Evolutionary conservation across 345 rosid genomes (phyloP).

Genomic region (Pugionium cornutum): DNA sequence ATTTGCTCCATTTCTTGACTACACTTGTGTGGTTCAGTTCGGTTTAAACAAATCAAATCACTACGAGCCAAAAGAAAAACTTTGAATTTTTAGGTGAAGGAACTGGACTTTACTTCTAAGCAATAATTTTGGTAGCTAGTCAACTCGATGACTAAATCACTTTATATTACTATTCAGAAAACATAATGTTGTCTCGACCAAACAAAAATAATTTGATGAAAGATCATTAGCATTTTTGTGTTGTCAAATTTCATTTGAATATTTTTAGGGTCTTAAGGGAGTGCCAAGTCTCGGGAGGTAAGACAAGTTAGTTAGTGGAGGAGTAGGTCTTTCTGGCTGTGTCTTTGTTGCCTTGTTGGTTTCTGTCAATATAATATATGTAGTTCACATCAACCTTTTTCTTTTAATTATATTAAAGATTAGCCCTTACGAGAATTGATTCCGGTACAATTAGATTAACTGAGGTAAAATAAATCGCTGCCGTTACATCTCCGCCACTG

Average conservation of each 20-base stretch:
- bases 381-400: conserved; percentile 34
- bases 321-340: conserved; percentile 37
- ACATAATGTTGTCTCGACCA: conserved; percentile 12
- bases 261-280: conserved; percentile 10
- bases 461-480: too few relatives aligned
- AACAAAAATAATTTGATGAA: neutral
- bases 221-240: conserved; percentile 8
- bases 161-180: conserved; percentile 11
- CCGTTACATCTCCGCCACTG: too few relatives aligned
- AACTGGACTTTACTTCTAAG: conserved; percentile 15
- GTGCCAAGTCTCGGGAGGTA: conserved; percentile 30
- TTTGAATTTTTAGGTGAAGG: conserved; percentile 23
- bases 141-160: conserved; percentile 26
- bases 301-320: conserved; percentile 37
- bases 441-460: too few relatives aligned
- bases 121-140: conserved; percentile 28
- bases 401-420: too few relatives aligned
- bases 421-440: too few relatives aligned
- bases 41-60: conserved; percentile 18
- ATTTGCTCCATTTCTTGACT: neutral
- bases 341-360: conserved; percentile 20
- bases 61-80: neutral
- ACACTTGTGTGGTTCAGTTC: conserved; percentile 15
- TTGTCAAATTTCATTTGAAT: conserved; percentile 26
- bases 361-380: conserved; percentile 30